Base-by-base conservation (phyloP, 2,329 filamentous ascomycete genomes). In the Fusarium sp. region DNA sequence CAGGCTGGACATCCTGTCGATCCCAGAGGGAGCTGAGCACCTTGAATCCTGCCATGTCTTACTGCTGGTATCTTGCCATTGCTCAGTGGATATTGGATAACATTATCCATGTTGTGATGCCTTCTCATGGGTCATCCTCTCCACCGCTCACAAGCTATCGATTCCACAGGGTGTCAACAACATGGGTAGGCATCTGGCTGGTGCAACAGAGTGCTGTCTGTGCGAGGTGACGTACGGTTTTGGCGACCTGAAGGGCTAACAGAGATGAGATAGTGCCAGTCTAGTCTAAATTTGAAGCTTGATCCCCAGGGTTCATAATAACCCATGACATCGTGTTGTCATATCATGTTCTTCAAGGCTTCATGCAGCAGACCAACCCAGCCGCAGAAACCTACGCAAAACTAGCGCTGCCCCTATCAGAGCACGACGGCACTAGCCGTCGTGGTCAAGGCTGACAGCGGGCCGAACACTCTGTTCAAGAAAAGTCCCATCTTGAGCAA, bases 281-380 rank as follows among this genome's bases (percentile, higher is more conserved):
- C 41, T 54, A 50, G 59, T 45, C 59, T 52, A 60, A 60, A 54
- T 66, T 52, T 61, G 60, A 71, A 62, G 61, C 57, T 65, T 65
- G 62, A 62, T 63, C 55, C 62, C 58, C 63, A 68, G 62, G 50
- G 44, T 55, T 57, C 64, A 62, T 70, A 61, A 56, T 29, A 60
- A 29, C 31, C 49, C 39, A 42, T 56, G 58, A 56, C 60, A 70
- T 73, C 64, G 57, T 72, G 73, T 67, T 77, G 66, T 77, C 75
- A 77, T 75, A 75, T 77, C 74, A 76, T 77, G 52, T 52, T 33
- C 35, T 68, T 55, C 70, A 66, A 50, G 62, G 68, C 17, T 31
- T 52, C 33, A 27, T 36, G 22, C 49, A 65, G 29, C 47, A 73
- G 55, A 54, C 70, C 47, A 73, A 53, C 52, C 70, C 68, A 71